Evolutionary conservation across 768 basidiomycete species (phyloP).

Genomic region (Phlebiopsis gigantea): DNA sequence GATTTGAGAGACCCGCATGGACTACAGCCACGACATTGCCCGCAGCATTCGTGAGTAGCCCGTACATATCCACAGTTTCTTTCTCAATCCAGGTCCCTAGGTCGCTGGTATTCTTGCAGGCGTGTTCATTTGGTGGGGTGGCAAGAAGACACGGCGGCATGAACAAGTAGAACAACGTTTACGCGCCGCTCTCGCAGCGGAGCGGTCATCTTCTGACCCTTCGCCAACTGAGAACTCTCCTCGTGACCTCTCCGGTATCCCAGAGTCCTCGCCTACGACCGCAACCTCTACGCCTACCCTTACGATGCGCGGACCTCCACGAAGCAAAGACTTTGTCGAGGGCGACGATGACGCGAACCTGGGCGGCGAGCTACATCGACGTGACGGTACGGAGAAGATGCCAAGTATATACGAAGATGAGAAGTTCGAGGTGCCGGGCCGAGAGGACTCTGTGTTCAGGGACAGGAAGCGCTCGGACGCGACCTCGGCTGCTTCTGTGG

Average conservation of each 20-base stretch:
- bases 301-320: background rate
- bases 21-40: constrained; percentile 67
- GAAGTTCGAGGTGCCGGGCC: background rate
- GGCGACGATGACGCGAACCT: background rate
- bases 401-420: background rate
- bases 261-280: background rate
- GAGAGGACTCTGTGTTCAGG: background rate
- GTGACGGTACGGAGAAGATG: background rate
- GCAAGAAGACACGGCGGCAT: constrained; percentile 61
- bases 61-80: constrained; percentile 28
- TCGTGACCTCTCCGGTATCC: background rate
- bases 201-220: constrained; percentile 13
- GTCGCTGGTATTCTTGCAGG: constrained; percentile 60
- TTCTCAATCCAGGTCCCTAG: background rate
- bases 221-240: background rate
- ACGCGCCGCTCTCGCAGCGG: constrained; percentile 38
- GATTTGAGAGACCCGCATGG: constrained; percentile 65
- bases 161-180: constrained; percentile 59
- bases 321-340: background rate
- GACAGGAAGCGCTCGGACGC: background rate
- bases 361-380: background rate
- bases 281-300: background rate
- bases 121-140: constrained; percentile 70
- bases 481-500: constrained; percentile 14
- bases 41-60: constrained; percentile 46